phyloP scores from a whole-genome alignment of 148 eudicot species.

The Vaccinium vitisidaea region DNA sequence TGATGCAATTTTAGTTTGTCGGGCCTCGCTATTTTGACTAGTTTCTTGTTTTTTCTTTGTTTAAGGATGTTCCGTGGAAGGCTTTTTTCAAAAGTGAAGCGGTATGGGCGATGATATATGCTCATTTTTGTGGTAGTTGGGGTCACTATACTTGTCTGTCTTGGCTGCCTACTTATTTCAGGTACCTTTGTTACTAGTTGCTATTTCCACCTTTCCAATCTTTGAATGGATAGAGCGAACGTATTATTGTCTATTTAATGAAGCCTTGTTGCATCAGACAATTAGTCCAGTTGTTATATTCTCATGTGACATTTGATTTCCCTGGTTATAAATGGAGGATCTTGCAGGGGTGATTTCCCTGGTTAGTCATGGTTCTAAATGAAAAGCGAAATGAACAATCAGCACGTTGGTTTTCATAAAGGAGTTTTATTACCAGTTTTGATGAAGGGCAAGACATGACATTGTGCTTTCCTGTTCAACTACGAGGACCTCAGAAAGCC shows the following conservation, averaged over 20 bases:
- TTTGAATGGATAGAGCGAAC: neutral
- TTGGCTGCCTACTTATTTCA: constrained; percentile 97
- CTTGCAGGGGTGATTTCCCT: neutral
- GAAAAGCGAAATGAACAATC: neutral
- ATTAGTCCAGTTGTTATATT: neutral
- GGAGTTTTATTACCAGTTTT: neutral
- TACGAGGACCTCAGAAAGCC: neutral
- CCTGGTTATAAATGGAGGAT: neutral
- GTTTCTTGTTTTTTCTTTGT: neutral
- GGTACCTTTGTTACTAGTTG: constrained; percentile 41
- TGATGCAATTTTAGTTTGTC: neutral
- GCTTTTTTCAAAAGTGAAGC: constrained; percentile 78
- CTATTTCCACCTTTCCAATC: neutral
- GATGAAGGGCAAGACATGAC: neutral
- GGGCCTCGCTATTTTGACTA: neutral
- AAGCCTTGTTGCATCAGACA: constrained; percentile 2
- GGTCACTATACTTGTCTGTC: constrained; percentile 94
- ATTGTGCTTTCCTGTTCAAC: neutral
- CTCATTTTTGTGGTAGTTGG: constrained; percentile 99
- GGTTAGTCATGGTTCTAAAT: neutral
- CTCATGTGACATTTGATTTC: neutral
- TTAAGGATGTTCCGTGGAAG: constrained; percentile 88
- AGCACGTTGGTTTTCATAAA: neutral
- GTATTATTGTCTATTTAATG: neutral
- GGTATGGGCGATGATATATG: constrained; percentile 99